Conservation (phyloP, 2,329 filamentous ascomycete species). For the Lachnellula suecica region DNA sequence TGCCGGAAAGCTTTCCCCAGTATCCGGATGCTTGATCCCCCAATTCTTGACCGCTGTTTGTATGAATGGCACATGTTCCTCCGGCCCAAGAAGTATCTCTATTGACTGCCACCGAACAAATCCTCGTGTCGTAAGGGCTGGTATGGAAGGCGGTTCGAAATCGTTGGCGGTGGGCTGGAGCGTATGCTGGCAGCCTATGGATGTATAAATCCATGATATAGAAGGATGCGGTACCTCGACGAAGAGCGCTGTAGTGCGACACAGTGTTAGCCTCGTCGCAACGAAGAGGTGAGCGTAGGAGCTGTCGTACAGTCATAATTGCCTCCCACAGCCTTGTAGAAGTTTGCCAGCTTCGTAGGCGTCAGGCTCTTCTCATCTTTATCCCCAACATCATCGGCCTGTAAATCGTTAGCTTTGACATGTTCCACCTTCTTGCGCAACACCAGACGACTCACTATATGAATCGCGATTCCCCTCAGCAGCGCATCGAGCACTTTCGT, state of each 20-base stretch:
- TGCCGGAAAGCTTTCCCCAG: constrained; percentile 64
- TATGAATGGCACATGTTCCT: constrained; percentile 82
- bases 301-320: constrained; percentile 63
- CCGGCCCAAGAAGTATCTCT: constrained; percentile 81
- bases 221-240: constrained; percentile 69
- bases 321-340: constrained; percentile 73
- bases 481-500: constrained; percentile 67
- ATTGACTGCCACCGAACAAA: constrained; percentile 95
- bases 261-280: constrained; percentile 17
- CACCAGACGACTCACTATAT: constrained; percentile 62
- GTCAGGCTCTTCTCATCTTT: constrained; percentile 52
- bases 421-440: background rate
- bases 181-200: constrained; percentile 85
- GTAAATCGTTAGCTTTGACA: constrained; percentile 20
- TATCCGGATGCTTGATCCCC: constrained; percentile 71
- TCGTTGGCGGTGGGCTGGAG: constrained; percentile 71
- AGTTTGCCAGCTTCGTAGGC: constrained; percentile 70
- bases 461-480: constrained; percentile 63
- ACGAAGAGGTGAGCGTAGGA: constrained; percentile 4
- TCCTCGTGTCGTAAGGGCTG: constrained; percentile 77
- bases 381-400: constrained; percentile 61
- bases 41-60: constrained; percentile 79
- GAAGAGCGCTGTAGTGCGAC: constrained; percentile 61
- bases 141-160: constrained; percentile 74
- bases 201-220: constrained; percentile 90